phyloP scores from a whole-genome alignment of 1,139 yeast species.

The Suhomyces ambrosiae region DNA sequence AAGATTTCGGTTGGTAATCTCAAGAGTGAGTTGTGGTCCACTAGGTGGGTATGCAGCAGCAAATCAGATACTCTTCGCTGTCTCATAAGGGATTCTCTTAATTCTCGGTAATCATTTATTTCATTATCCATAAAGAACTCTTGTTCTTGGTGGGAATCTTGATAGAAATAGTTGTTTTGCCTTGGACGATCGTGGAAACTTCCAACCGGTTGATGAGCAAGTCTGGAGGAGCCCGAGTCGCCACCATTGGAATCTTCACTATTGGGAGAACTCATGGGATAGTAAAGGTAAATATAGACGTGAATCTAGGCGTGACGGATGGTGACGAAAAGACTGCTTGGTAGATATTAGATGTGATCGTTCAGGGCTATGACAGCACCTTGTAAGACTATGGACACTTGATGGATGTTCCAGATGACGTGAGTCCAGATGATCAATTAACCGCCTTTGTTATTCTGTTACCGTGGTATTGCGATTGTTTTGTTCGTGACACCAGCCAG shows the following conservation, averaged over 20 bases:
- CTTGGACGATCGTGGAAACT: constrained; percentile 1
- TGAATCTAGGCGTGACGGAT: neutral
- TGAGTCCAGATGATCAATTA: too few relatives aligned
- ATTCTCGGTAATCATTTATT: constrained; percentile 38
- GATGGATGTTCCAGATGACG: too few relatives aligned
- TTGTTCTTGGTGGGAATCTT: constrained; percentile 12
- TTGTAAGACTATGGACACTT: too few relatives aligned
- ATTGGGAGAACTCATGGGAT: constrained; percentile 35
- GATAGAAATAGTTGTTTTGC: constrained; percentile 5
- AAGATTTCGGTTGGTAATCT: constrained; percentile 81
- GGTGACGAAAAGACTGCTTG: neutral
- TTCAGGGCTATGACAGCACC: too few relatives aligned
- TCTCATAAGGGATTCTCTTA: constrained; percentile 37
- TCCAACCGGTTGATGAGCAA: constrained; percentile 2
- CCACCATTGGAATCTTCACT: constrained; percentile 24
- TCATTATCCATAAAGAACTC: constrained; percentile 40
- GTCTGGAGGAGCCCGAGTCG: constrained; percentile 9
- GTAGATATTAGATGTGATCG: too few relatives aligned
- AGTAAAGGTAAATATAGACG: neutral
- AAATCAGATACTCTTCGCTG: constrained; percentile 27
- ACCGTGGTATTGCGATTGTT: too few relatives aligned
- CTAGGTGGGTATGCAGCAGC: constrained; percentile 15
- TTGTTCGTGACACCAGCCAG: too few relatives aligned
- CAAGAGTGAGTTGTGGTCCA: constrained; percentile 46
- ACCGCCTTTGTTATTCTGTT: too few relatives aligned